These are phyloP conservation scores for Nitzschia sp. DNA, from an alignment of 108 stramenopile genomes.

Conservation along the genomic window DNA sequence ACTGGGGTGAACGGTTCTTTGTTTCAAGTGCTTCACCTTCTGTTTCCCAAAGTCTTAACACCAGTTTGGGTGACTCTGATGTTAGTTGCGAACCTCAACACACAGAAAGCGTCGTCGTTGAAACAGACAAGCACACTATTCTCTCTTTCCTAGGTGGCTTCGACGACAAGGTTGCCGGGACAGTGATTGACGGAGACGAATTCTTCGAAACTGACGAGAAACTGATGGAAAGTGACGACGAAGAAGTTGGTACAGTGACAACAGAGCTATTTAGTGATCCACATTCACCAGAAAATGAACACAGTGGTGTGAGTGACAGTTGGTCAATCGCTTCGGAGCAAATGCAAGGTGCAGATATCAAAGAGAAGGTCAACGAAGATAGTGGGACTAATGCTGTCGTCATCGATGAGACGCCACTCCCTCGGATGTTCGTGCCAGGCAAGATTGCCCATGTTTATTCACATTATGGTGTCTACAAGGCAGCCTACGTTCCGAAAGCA, in stretches of 20 bases:
- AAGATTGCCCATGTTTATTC: conserved; percentile 91
- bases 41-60: conserved; percentile 8
- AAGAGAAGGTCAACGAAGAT: conserved; percentile 18
- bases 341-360: neutral
- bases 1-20: conserved; percentile 39
- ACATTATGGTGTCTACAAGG: conserved; percentile 83
- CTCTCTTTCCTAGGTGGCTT: conserved; percentile 51
- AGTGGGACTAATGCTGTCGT: conserved; percentile 54
- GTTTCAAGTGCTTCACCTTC: conserved; percentile 8
- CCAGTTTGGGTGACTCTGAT: conserved; percentile 1
- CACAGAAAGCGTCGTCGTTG: neutral
- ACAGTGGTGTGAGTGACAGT: conserved; percentile 21
- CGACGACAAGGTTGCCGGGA: conserved; percentile 30
- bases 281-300: neutral
- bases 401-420: conserved; percentile 85
- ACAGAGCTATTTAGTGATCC: conserved; percentile 25
- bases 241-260: conserved; percentile 19
- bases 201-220: conserved; percentile 72
- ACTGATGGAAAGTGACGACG: conserved; percentile 56
- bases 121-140: conserved; percentile 16
- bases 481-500: conserved; percentile 73
- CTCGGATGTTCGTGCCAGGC: conserved; percentile 90
- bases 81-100: neutral
- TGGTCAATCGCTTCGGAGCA: conserved; percentile 28
- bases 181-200: conserved; percentile 77